phyloP scores from a whole-genome alignment of 2,329 filamentous ascomycete genomes.

The Hysterium pulicare region DNA sequence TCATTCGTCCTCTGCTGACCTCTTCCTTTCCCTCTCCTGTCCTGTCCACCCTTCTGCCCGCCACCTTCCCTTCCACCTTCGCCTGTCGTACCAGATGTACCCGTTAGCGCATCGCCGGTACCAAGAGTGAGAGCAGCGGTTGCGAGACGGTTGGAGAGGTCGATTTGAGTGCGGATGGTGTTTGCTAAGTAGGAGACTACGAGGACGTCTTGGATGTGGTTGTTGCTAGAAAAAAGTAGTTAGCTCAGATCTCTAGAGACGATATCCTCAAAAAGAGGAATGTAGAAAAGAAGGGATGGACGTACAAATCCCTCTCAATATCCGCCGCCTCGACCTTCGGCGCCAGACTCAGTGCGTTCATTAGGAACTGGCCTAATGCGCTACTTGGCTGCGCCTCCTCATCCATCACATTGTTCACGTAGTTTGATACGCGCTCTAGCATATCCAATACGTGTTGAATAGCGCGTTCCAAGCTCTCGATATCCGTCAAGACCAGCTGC shows the following conservation, averaged over 20 bases:
- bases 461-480: slow-evolving; percentile 81
- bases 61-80: slow-evolving; percentile 20
- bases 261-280: slow-evolving; percentile 1
- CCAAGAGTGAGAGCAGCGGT: slow-evolving; percentile 55
- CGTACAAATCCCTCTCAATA: slow-evolving; percentile 90
- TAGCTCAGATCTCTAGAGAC: slow-evolving; percentile 8
- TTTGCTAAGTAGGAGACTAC: slow-evolving; percentile 98
- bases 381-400: slow-evolving; percentile 88
- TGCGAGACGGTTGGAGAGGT: slow-evolving; percentile 90
- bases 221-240: slow-evolving; percentile 63
- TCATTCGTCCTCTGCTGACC: background rate
- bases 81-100: slow-evolving; percentile 23
- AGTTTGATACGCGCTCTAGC: slow-evolving; percentile 86
- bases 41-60: too few species aligned
- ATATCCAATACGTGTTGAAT: slow-evolving; percentile 85
- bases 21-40: slow-evolving; percentile 23
- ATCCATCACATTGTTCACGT: slow-evolving; percentile 89
- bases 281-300: slow-evolving; percentile 15
- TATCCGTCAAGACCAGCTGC: slow-evolving; percentile 74
- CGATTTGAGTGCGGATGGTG: slow-evolving; percentile 98
- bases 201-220: slow-evolving; percentile 98
- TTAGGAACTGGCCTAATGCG: slow-evolving; percentile 88
- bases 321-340: slow-evolving; percentile 89
- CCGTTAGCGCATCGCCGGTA: slow-evolving; percentile 35
- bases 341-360: slow-evolving; percentile 87